Base-by-base conservation (phyloP, 1,139 yeast species). In the Tardiomyces blankii region DNA sequence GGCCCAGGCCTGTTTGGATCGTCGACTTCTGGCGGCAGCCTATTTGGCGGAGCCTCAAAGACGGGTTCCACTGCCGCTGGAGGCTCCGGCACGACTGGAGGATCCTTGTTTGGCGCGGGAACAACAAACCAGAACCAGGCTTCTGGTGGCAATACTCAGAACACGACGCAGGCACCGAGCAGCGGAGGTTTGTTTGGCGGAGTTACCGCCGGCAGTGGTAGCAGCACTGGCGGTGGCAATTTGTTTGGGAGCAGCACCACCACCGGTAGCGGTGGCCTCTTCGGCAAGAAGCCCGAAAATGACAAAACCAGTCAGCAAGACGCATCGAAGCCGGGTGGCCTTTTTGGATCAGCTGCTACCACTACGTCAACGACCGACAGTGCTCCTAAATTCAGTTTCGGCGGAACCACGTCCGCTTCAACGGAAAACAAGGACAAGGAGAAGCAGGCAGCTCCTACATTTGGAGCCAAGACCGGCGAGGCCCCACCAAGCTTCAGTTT, bases 311-410 rank as follows among this genome's bases (percentile, higher is more conserved):
- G 19, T 11, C 19, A 16, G 12, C 28, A 23, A 9, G 19, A 39
- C 12, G 38, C 43, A 18, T 3, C 43, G 16, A 7, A 38, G 12
- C 18, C 46, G 13, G 39, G 42, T 2, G 40, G 42, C 14, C 40
- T 39, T 8, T 45, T 45, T 39, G 45, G 43, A 3, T 21, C 44
- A 16, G 9, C 23, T 13, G 18, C 46, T 35, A 40, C 45, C 5
- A n/a, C 46, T 5, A n/a, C n/a, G n/a, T 25, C 42, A 18, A 23
- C 50, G 23, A 18, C 44, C 28, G 21, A 19, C 33, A 30, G 30
- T 16, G 41, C 21, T 43, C 38, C 23, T 8, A 18, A 18, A 11
- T 59, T 59, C 46, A 52, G 61, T 5, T 56, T 62, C 45, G 67
- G 65, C 6, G 54, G 57, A 3, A 42, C 38, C 13, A n/a, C 46